Base-by-base conservation (phyloP, 1,284 basidiomycete species). In the Gymnopus androsaceus region DNA sequence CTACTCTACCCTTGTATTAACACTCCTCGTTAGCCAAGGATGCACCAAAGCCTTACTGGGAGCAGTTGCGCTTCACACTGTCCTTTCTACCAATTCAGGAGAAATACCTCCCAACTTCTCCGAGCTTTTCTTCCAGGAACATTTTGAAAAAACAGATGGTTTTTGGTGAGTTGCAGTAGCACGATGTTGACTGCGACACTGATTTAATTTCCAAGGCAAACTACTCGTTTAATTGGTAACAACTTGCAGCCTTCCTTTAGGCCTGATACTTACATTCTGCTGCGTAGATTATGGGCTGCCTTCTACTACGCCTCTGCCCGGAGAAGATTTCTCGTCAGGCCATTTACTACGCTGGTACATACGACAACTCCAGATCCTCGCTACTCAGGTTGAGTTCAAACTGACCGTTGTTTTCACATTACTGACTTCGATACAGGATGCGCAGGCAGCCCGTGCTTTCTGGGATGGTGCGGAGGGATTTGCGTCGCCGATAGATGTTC, bases 91-190 rank as follows among this genome's bases (percentile, higher is more conserved):
- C 28, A 12, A 15, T 15, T 15, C 40, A 4, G n/a, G 33, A 9
- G 19, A 12, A 6, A 34, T 57, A 15, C 53, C 59, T 11, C 15
- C 14, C 4, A 37, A 58, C 21, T 62, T 64, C 36, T 48, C 59
- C 9, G 40, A 57, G 31, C 42, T 23, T 19, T 62, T 64, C 42
- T 65, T 65, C 51, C 21, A 55, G 14, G 36, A 47, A 15, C 62
- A 64, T 40, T 59, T 54, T 3, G 25, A 50, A 5, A 65, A 62
- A 46, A 61, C 59, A 14, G 54, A 57, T 30, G 45, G 54, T 6
- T 52, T 63, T 4, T 65, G 64, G 64, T 64, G 45, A 45, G 59
- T 37, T n/a, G n/a, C n/a, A n/a, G n/a, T n/a, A n/a, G n/a, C n/a
- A n/a, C n/a, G n/a, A n/a, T n/a, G n/a, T n/a, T n/a, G n/a, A n/a